These are phyloP conservation scores for Dactylis glomerata DNA, from an alignment of 176 grass and related monocot genomes.

Conservation along the genomic window DNA sequence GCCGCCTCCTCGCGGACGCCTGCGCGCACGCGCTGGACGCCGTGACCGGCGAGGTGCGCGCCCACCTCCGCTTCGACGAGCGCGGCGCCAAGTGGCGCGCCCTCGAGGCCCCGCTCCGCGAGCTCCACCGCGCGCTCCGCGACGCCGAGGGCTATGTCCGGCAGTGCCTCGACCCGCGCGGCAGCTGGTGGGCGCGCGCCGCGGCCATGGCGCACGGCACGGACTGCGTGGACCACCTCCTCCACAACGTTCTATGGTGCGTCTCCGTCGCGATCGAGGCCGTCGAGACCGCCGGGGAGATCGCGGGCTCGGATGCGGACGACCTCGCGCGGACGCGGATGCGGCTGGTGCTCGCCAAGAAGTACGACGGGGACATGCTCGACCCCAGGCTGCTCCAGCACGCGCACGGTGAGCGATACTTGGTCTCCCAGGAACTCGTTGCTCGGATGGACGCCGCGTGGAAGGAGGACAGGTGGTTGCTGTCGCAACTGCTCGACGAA, in stretches of 20 bases:
- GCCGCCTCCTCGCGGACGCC: slow-evolving; percentile 68
- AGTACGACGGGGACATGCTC: slow-evolving; percentile 70
- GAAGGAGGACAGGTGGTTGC: slow-evolving; percentile 82
- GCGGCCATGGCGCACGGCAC: slow-evolving; percentile 44
- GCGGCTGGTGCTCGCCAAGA: slow-evolving; percentile 49
- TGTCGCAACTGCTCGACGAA: slow-evolving; percentile 64
- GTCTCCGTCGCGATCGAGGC: slow-evolving; percentile 75
- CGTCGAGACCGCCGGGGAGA: slow-evolving; percentile 56
- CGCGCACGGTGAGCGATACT: slow-evolving; percentile 56
- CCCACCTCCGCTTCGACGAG: slow-evolving; percentile 70
- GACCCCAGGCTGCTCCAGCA: slow-evolving; percentile 65
- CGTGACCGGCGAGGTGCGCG: slow-evolving; percentile 49
- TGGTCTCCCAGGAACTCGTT: slow-evolving; percentile 45
- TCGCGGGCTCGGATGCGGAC: slow-evolving; percentile 46
- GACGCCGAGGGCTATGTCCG: slow-evolving; percentile 73
- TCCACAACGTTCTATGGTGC: slow-evolving; percentile 81
- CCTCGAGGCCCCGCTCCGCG: slow-evolving; percentile 59
- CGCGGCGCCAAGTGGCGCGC: slow-evolving; percentile 73
- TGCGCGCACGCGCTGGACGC: slow-evolving; percentile 56
- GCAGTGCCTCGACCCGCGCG: slow-evolving; percentile 59
- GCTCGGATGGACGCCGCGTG: slow-evolving; percentile 59
- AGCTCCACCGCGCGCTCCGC: slow-evolving; percentile 73
- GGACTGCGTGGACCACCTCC: slow-evolving; percentile 71
- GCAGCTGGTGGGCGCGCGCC: slow-evolving; percentile 78
- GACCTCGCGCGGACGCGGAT: slow-evolving; percentile 43